These are phyloP conservation scores for Yamadazyma endophytica DNA, from an alignment of 805 yeast genomes.

Conservation along the genomic window DNA sequence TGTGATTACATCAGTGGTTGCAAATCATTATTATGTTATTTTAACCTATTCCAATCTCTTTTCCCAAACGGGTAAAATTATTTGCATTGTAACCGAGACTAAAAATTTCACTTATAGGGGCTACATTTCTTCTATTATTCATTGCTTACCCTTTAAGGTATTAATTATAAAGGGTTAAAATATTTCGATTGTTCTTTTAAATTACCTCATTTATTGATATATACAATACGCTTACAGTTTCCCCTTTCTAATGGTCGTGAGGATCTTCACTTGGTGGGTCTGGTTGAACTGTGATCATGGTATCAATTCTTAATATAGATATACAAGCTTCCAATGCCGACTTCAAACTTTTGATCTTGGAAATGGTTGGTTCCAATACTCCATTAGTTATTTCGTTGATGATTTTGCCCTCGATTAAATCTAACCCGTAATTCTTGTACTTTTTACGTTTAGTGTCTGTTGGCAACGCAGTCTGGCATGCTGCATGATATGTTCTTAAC, in stretches of 20 bases:
- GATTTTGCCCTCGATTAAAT: slow-evolving; percentile 84
- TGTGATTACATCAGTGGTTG: too few species aligned
- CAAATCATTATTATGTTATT: too few species aligned
- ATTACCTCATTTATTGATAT: too few species aligned
- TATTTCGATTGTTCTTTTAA: too few species aligned
- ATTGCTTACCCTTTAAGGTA: too few species aligned
- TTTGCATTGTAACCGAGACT: too few species aligned
- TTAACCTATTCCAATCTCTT: too few species aligned
- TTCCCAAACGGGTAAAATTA: too few species aligned
- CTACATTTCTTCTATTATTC: too few species aligned
- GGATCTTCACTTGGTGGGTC: slow-evolving; percentile 91
- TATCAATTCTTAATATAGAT: slow-evolving; percentile 94
- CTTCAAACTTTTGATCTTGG: slow-evolving; percentile 88
- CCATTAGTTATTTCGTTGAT: slow-evolving; percentile 82
- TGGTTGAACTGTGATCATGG: slow-evolving; percentile 96
- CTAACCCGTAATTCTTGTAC: slow-evolving; percentile 90
- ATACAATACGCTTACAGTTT: slow-evolving; percentile 4
- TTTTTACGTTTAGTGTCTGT: slow-evolving; percentile 81
- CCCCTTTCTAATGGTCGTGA: slow-evolving; percentile 60
- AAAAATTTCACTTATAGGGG: too few species aligned
- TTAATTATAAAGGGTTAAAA: too few species aligned
- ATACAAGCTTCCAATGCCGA: slow-evolving; percentile 98
- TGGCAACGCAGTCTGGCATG: slow-evolving; percentile 80
- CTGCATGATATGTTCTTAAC: slow-evolving; percentile 93
- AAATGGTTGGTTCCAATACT: slow-evolving; percentile 91